These are phyloP conservation scores for Acanthamoeba sp. DNA, from an alignment of 208 protist genomes.

Conservation along the genomic window DNA sequence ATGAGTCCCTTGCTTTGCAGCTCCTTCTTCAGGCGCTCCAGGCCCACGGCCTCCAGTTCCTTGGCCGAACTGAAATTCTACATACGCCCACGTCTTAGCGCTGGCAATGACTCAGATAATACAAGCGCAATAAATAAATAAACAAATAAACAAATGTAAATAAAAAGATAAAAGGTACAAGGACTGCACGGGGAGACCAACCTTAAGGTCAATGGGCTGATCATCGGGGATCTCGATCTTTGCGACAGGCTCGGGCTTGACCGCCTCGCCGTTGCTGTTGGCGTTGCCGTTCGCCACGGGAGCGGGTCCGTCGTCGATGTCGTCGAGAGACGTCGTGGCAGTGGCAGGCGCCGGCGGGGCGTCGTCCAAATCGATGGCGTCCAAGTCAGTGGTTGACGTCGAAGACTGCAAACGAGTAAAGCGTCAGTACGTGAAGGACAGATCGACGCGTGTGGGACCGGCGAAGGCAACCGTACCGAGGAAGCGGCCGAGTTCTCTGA, in stretches of 20 bases:
- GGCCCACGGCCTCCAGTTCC: conserved; percentile 36
- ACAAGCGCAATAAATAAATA: not conserved
- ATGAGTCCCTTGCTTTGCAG: conserved; percentile 61
- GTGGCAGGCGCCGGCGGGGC: not conserved
- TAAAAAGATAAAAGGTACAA: not conserved
- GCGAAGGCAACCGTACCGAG: not conserved
- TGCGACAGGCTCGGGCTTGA: conserved; percentile 27
- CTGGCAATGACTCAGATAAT: too few species aligned
- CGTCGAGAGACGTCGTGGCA: conserved; percentile 1
- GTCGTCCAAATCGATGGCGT: conserved; percentile 57
- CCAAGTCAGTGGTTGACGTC: conserved; percentile 34
- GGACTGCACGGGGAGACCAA: not conserved
- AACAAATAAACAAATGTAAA: not conserved
- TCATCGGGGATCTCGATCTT: conserved; percentile 63
- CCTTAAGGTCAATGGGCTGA: conserved; percentile 52
- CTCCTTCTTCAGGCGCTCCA: conserved; percentile 68
- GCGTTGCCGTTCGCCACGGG: conserved; percentile 45
- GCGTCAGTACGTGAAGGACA: not conserved
- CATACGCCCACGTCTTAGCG: not conserved
- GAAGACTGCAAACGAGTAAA: not conserved
- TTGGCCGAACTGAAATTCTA: conserved; percentile 34
- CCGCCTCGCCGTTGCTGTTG: conserved; percentile 8
- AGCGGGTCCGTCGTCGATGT: conserved; percentile 49
- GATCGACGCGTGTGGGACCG: not conserved
- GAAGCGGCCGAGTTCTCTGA: not conserved